Evolutionary conservation across 73 alveolate genomes (phyloP).

Genomic region (Tetrahymena elliotti): DNA sequence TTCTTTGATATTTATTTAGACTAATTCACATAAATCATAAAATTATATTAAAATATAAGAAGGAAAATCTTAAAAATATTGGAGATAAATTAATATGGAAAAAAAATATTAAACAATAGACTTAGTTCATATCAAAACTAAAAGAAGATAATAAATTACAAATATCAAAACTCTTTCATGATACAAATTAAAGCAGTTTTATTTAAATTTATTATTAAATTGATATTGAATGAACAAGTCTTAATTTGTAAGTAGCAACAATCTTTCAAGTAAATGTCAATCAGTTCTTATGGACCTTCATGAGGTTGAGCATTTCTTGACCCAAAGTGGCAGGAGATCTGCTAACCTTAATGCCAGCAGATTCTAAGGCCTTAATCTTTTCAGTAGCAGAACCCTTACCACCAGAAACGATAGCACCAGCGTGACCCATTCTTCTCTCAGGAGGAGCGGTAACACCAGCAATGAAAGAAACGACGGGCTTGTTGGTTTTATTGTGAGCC

Average conservation of each 20-base stretch:
- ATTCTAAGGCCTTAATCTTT: constrained; percentile 62
- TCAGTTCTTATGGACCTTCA: constrained; percentile 21
- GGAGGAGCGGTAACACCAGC: constrained; percentile 93
- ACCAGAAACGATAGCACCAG: constrained; percentile 97
- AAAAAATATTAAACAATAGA: background rate
- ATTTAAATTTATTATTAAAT: background rate
- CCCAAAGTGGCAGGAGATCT: constrained; percentile 68
- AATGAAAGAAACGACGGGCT: constrained; percentile 89
- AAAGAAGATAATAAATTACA: background rate
- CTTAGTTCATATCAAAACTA: background rate
- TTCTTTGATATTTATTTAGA: too few relatives aligned
- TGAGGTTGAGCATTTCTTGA: constrained; percentile 54
- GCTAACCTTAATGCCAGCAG: constrained; percentile 50
- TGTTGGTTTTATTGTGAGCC: constrained; percentile 65
- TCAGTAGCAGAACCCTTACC: constrained; percentile 90
- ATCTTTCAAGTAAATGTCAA: background rate
- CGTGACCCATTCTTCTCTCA: constrained; percentile 96
- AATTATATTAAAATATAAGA: background rate
- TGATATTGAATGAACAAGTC: background rate
- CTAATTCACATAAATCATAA: too few relatives aligned
- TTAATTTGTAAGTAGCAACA: background rate
- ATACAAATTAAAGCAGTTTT: background rate
- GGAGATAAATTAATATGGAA: background rate
- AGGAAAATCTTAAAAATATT: background rate
- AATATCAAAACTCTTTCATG: background rate